phyloP scores from a whole-genome alignment of 768 basidiomycete genomes.

The Amanita inopinata region DNA sequence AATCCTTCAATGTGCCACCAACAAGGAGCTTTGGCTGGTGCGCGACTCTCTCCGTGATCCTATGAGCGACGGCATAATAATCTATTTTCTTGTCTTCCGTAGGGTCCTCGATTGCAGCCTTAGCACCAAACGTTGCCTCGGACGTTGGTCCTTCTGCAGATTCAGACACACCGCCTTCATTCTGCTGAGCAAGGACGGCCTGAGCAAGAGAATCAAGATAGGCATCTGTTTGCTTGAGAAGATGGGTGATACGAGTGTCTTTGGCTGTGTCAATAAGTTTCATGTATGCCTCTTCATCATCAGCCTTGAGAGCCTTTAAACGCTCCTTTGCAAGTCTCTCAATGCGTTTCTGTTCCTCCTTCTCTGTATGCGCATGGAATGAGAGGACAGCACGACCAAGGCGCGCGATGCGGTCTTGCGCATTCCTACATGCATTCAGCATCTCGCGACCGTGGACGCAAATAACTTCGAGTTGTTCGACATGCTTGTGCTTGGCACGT shows the following conservation, averaged over 20 bases:
- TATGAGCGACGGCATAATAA: conserved; percentile 94
- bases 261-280: conserved; percentile 98
- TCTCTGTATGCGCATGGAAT: conserved; percentile 88
- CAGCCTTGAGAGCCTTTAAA: conserved; percentile 92
- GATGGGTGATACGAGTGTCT: conserved; percentile 96
- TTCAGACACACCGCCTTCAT: conserved; percentile 44
- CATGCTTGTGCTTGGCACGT: conserved; percentile 91
- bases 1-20: conserved; percentile 89
- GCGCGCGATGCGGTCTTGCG: conserved; percentile 56
- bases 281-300: conserved; percentile 99
- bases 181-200: conserved; percentile 89
- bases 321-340: conserved; percentile 95
- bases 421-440: conserved; percentile 51
- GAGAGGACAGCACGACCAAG: conserved; percentile 72
- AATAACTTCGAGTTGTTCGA: conserved; percentile 86
- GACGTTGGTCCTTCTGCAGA: conserved; percentile 65
- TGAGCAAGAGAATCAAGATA: conserved; percentile 94
- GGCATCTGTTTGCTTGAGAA: conserved; percentile 86
- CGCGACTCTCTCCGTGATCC: conserved; percentile 77
- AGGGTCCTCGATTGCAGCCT: conserved; percentile 52
- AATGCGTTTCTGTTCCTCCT: conserved; percentile 96
- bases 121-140: conserved; percentile 88
- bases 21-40: conserved; percentile 65
- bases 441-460: conserved; percentile 76
- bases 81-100: conserved; percentile 70